phyloP scores from a whole-genome alignment of 1,139 yeast species.

The Wickerhamiella infanticola region DNA sequence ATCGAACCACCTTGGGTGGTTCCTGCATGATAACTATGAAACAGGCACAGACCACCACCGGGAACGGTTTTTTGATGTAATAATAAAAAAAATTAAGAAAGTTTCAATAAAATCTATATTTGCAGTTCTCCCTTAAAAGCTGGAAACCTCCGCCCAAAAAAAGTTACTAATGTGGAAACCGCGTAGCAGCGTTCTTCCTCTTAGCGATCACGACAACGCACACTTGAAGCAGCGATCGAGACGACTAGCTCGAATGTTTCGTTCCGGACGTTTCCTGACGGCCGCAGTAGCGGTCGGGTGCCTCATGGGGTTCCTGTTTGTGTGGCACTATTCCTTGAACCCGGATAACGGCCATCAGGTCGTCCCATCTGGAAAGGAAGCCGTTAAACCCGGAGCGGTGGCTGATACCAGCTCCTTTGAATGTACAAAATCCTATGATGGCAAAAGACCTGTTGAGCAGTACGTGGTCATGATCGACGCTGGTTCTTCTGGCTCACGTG shows the following conservation, averaged over 20 bases:
- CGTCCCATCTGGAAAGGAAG: neutral
- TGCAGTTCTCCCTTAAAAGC: too few species aligned
- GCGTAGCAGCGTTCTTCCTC: conserved; percentile 8
- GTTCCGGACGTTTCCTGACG: conserved; percentile 3
- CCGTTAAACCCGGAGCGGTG: neutral
- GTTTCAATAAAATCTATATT: too few species aligned
- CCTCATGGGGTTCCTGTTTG: conserved; percentile 4
- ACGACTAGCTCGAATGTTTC: conserved; percentile 2
- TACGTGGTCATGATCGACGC: conserved; percentile 91
- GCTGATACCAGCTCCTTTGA: conserved; percentile 6
- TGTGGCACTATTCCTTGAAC: neutral
- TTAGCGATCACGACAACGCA: conserved; percentile 12
- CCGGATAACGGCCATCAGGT: neutral
- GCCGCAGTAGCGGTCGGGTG: conserved; percentile 5
- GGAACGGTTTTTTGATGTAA: too few species aligned
- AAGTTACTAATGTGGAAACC: conserved; percentile 2
- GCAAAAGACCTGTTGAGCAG: conserved; percentile 27
- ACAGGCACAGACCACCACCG: too few species aligned
- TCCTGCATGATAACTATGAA: too few species aligned
- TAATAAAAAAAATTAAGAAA: too few species aligned
- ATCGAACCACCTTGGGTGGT: too few species aligned
- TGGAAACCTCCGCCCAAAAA: too few species aligned
- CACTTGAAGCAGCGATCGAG: conserved; percentile 9
- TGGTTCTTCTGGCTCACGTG: conserved; percentile 92
- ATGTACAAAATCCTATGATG: conserved; percentile 24